phyloP scores from a whole-genome alignment of 2,329 filamentous ascomycete species.

The Chaetomiaceae sp. region DNA sequence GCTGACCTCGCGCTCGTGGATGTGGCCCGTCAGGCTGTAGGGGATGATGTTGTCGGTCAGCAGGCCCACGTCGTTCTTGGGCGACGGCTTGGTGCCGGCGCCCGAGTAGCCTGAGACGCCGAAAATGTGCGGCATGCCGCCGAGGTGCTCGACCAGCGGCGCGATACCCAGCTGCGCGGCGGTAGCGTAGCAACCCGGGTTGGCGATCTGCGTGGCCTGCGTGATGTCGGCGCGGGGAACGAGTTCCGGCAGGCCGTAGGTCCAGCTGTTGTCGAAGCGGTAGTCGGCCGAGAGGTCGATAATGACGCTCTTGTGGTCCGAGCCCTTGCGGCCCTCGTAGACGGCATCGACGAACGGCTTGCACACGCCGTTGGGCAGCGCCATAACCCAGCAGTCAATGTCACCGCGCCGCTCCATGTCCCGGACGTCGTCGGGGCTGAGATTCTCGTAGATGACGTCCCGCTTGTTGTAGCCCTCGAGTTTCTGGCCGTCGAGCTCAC shows the following conservation, averaged over 20 bases:
- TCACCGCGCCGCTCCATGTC: constrained; percentile 77
- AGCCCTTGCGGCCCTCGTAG: constrained; percentile 55
- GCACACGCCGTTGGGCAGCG: constrained; percentile 90
- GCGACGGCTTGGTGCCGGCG: constrained; percentile 86
- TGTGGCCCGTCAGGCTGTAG: constrained; percentile 87
- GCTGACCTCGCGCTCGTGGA: constrained; percentile 89
- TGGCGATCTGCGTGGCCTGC: constrained; percentile 74
- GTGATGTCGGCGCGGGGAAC: constrained; percentile 70
- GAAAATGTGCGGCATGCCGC: constrained; percentile 74
- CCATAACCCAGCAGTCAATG: constrained; percentile 97
- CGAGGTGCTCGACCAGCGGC: constrained; percentile 69
- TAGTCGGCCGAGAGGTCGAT: constrained; percentile 97
- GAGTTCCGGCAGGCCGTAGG: constrained; percentile 85
- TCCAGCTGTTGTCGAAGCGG: constrained; percentile 79
- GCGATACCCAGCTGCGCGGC: constrained; percentile 85
- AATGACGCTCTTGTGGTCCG: constrained; percentile 61
- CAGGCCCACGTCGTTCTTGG: constrained; percentile 84
- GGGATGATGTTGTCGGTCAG: constrained; percentile 85
- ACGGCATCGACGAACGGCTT: constrained; percentile 90
- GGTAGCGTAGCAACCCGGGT: constrained; percentile 94
- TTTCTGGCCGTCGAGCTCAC: constrained; percentile 81
- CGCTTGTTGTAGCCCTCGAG: constrained; percentile 87
- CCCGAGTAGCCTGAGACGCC: constrained; percentile 93
- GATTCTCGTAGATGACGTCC: constrained; percentile 86
- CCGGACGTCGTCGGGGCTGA: constrained; percentile 78